phyloP scores from a whole-genome alignment of 805 yeast genomes.

The Blastobotrys mokoenaii region DNA sequence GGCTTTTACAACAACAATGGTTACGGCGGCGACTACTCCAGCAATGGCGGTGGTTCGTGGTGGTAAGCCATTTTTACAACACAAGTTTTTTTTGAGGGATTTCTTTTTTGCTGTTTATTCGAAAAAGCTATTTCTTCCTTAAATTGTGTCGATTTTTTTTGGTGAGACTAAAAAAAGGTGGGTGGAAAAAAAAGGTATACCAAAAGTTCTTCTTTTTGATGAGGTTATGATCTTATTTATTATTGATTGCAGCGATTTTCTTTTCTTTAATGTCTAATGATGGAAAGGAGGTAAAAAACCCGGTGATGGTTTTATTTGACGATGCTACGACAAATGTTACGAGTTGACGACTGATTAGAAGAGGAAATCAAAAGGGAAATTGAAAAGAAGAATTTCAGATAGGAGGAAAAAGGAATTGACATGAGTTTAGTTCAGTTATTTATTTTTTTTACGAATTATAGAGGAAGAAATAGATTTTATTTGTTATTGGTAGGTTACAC shows the following conservation, averaged over 20 bases:
- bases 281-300: slow-evolving; percentile 1
- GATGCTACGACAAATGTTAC: too few relatives aligned
- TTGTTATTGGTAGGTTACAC: not conserved
- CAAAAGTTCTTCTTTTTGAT: not conserved
- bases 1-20: slow-evolving; percentile 17
- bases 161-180: too few relatives aligned
- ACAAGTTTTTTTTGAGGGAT: not conserved
- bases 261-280: not conserved
- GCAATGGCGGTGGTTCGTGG: slow-evolving; percentile 17
- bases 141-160: not conserved
- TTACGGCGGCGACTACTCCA: slow-evolving; percentile 22
- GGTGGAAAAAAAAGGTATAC: too few relatives aligned
- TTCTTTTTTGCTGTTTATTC: slow-evolving; percentile 5
- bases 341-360: too few relatives aligned
- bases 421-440: not conserved
- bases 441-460: not conserved
- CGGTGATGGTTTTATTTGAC: too few relatives aligned
- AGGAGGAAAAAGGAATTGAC: slow-evolving; percentile 1
- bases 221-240: slow-evolving; percentile 1
- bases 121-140: slow-evolving; percentile 1
- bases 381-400: not conserved
- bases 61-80: slow-evolving; percentile 12
- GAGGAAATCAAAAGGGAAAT: slow-evolving; percentile 1
- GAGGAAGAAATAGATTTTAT: not conserved
- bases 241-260: not conserved